Conservation (phyloP, 2,329 filamentous ascomycete species). For the Cercospora nicotianae region DNA sequence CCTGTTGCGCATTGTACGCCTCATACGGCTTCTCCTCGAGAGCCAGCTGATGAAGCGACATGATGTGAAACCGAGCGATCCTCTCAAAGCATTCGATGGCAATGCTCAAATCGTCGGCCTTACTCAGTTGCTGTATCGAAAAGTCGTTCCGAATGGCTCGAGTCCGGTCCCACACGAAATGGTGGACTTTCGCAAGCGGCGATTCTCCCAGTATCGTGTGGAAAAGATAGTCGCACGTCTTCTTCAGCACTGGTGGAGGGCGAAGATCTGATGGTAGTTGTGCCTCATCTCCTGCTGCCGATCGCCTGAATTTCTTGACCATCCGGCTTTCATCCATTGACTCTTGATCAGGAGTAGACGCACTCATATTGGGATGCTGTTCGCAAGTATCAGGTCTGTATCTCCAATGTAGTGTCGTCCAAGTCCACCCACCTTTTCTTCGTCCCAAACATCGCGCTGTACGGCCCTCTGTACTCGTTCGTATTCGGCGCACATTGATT, state of each 20-base stretch:
- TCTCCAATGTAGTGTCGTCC: slow-evolving; percentile 9
- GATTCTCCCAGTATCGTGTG: slow-evolving; percentile 52
- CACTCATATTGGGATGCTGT: slow-evolving; percentile 35
- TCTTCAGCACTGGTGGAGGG: slow-evolving; percentile 51
- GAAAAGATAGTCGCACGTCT: slow-evolving; percentile 48
- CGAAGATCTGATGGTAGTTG: slow-evolving; percentile 65
- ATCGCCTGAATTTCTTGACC: slow-evolving; percentile 64
- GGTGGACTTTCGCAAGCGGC: slow-evolving; percentile 56
- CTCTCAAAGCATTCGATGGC: slow-evolving; percentile 63
- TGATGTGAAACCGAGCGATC: slow-evolving; percentile 64
- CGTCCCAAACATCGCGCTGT: slow-evolving; percentile 61
- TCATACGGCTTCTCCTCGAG: slow-evolving; percentile 50
- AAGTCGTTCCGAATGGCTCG: slow-evolving; percentile 66
- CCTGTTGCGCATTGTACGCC: slow-evolving; percentile 59
- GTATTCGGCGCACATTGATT: slow-evolving; percentile 64
- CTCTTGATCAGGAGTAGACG: slow-evolving; percentile 37
- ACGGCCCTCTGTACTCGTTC: slow-evolving; percentile 63
- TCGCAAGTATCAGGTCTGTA: slow-evolving; percentile 32
- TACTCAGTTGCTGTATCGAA: slow-evolving; percentile 61
- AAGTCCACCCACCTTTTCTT: slow-evolving; percentile 56
- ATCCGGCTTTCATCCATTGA: slow-evolving; percentile 55
- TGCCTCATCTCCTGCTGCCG: slow-evolving; percentile 63
- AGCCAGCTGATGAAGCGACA: slow-evolving; percentile 61
- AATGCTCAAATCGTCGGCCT: slow-evolving; percentile 55
- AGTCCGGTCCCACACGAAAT: slow-evolving; percentile 66